Conservation (phyloP, 148 eudicot species). For the Rhododendron vialii region DNA sequence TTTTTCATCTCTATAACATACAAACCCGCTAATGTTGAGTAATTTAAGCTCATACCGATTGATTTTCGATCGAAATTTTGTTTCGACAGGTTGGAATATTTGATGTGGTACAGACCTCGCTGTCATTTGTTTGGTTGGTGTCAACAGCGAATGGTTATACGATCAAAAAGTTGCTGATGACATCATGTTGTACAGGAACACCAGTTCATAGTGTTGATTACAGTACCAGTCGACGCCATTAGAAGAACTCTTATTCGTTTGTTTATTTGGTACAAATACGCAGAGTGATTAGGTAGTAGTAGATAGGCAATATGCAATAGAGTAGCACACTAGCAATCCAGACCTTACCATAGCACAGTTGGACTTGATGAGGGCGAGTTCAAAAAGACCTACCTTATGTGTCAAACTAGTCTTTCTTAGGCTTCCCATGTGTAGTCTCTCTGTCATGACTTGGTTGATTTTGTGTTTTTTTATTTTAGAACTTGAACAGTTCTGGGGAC, state of each 20-base stretch:
- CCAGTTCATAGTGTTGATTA: not conserved
- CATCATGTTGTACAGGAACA: not conserved
- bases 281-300: not conserved
- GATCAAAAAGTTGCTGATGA: not conserved
- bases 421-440: not conserved
- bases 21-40: too few species aligned
- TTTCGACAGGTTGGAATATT: too few species aligned
- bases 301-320: not conserved
- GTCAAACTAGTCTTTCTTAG: not conserved
- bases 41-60: too few species aligned
- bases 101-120: not conserved
- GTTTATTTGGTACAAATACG: not conserved
- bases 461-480: not conserved
- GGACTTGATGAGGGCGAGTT: not conserved
- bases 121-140: not conserved
- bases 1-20: too few species aligned
- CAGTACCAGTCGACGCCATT: not conserved
- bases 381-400: not conserved
- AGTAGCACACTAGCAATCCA: not conserved
- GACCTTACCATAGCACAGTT: not conserved
- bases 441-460: not conserved
- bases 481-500: not conserved
- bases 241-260: not conserved
- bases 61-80: too few species aligned
- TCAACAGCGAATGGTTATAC: not conserved